phyloP scores from a whole-genome alignment of 176 grass and related monocot species.

The Oryza meridionalis region DNA sequence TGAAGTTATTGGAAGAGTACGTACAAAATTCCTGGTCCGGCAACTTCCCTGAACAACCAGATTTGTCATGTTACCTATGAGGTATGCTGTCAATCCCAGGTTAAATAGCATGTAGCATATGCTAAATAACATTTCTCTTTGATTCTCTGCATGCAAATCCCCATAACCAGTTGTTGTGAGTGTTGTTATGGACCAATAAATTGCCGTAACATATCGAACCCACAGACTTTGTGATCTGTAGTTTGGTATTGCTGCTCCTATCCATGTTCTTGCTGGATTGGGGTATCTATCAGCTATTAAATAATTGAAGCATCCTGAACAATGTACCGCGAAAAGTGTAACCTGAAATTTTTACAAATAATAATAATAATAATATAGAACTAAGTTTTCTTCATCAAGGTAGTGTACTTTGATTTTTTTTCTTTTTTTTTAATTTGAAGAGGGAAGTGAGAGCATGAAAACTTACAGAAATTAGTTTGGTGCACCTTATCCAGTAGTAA shows the following conservation, averaged over 20 bases:
- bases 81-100: conserved; percentile 78
- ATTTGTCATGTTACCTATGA: conserved; percentile 97
- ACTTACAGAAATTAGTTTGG: conserved; percentile 82
- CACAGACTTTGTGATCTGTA: conserved; percentile 74
- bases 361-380: neutral
- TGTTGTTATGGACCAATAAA: conserved; percentile 96
- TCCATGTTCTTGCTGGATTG: conserved; percentile 75
- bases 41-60: conserved; percentile 81
- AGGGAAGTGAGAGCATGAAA: conserved; percentile 19
- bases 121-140: conserved; percentile 80
- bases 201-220: conserved; percentile 76
- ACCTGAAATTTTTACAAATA: conserved; percentile 51
- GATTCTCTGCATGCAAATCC: conserved; percentile 83
- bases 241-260: conserved; percentile 72
- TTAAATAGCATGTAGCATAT: conserved; percentile 92
- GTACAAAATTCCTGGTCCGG: conserved; percentile 86
- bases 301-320: conserved; percentile 87
- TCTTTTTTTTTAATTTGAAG: neutral
- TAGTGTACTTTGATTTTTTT: conserved; percentile 10
- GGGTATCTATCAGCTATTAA: conserved; percentile 88
- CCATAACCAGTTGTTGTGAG: conserved; percentile 89
- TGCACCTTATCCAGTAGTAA: conserved; percentile 89
- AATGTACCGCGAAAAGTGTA: conserved; percentile 84
- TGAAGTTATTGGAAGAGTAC: conserved; percentile 40
- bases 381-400: conserved; percentile 30